Base-by-base conservation (phyloP, 192 early-diverging fungal species). In the Geranomyces variabilis region DNA sequence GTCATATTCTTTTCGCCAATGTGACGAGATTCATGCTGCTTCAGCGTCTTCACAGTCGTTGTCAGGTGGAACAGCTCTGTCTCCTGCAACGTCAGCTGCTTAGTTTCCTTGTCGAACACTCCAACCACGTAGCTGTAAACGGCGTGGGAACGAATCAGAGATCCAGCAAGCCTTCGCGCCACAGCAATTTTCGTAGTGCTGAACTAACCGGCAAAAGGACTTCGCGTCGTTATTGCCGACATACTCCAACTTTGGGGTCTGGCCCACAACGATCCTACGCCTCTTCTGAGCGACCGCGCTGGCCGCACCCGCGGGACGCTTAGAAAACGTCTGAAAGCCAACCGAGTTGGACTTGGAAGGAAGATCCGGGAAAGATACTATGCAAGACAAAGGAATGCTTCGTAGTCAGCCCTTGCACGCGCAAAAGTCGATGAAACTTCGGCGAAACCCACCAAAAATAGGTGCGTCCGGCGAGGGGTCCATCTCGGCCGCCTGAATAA, bases 211-310 rank as follows among this genome's bases (percentile, higher is more conserved):
- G 68, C 67, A 69, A 36, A 55, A 65, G n/a, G 15, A 17, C 28
- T 58, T 33, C 9, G 21, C 47, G 36, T 34, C 69, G 13, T 67
- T 47, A 73, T 85, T 90, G 64, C 90, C 93, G 0, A 87, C 86
- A 80, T 87, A 94, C 67, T 88, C 88, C 47, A 93, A 83, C 75
- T 91, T 92, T 31, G 89, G 85, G 0, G 85, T 90, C 58, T 93
- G 89, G 46, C 84, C 88, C 44, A 86, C 87, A 1, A 93, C 71
- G 26, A 89, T 79, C 26, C 84, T 57, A 6, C 61, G 49, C 30
- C 58, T 53, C 49, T 79, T 79, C 34, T 36, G 33, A 12, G 21
- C 51, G 15, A n/a, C 41, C 17, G 58, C 31, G 58, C 58, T 34
- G 29, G 58, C 58, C 28, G 13, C 43, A n/a, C 17, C 59, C 29